phyloP scores from a whole-genome alignment of 495 filamentous ascomycete species.

The Pyronema omphalodes region DNA sequence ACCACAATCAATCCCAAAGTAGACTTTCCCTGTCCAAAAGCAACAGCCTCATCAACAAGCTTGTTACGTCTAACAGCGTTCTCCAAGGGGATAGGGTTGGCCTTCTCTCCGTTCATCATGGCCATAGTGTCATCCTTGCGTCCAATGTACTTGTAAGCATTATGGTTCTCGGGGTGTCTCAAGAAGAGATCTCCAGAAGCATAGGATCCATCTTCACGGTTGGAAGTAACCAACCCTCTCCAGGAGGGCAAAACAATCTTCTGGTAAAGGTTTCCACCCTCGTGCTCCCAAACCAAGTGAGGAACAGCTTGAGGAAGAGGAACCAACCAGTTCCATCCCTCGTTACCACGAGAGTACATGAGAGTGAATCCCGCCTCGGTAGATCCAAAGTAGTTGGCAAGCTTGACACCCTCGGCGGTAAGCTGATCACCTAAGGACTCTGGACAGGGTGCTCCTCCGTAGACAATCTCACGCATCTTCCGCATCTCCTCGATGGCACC shows the following conservation, averaged over 20 bases:
- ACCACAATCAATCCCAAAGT: conserved; percentile 17
- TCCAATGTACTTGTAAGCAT: conserved; percentile 31
- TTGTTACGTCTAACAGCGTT: conserved; percentile 5
- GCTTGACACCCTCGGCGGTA: conserved; percentile 30
- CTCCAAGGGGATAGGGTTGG: conserved; percentile 27
- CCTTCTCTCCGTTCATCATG: conserved; percentile 36
- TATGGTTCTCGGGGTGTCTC: conserved; percentile 30
- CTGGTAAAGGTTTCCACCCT: conserved; percentile 31
- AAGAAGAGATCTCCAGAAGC: conserved; percentile 40
- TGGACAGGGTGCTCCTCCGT: conserved; percentile 36
- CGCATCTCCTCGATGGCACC: conserved; percentile 31
- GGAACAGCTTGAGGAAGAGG: conserved; percentile 30
- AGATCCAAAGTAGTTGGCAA: conserved; percentile 37
- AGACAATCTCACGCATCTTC: conserved; percentile 30
- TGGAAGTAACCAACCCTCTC: conserved; percentile 42
- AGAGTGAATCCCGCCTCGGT: conserved; percentile 38
- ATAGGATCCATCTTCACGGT: conserved; percentile 39
- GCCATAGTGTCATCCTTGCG: conserved; percentile 34
- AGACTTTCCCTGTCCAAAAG: conserved; percentile 12
- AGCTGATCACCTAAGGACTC: conserved; percentile 40
- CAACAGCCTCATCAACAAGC: conserved; percentile 10
- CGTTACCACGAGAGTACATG: conserved; percentile 29
- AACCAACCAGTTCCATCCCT: conserved; percentile 37
- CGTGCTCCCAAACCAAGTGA: conserved; percentile 34
- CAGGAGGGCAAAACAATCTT: conserved; percentile 38